Evolutionary conservation across 2,329 filamentous ascomycete genomes (phyloP), one percentile per base, ranked within the genome.

Genomic region (Coniochaeta ligniaria): DNA sequence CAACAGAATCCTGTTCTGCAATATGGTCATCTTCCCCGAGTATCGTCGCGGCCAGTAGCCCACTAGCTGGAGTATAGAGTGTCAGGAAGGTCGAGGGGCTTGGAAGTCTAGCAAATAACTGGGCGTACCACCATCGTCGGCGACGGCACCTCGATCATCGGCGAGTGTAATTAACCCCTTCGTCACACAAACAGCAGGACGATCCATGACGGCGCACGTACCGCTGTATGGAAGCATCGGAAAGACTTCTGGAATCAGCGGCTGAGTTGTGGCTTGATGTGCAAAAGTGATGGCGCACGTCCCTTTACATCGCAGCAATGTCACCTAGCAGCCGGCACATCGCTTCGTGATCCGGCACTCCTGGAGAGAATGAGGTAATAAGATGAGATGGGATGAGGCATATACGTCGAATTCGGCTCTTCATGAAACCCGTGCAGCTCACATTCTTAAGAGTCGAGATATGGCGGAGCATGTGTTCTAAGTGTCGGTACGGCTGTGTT

Each of bases 331-430:
- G 47, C 22, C 47, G 47, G 47, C 47, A 52, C 47, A 28, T 52
- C 47, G 47, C 47, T 52, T 52, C 47, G 47, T 52, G 47, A 52
- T 28, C 47, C 47, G 47, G 47, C 47, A 52, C 24, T 52, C 47
- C 47, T 52, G 47, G 14, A 24, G 14, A 12, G 47, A 31, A 31
- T 52, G 26, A 28, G 26, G 47, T 28, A 52, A 52, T 50, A 16
- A 43, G n/a, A 43, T 47, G n/a, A 11, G 7, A 47, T 47, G 20
- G n/a, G 20, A 14, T 47, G 43, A 24, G 43, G 41, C 41, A 43
- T 11, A 22, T 20, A 43, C 7, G n/a, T n/a, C n/a, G n/a, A n/a
- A n/a, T n/a, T n/a, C n/a, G n/a, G n/a, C n/a, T n/a, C n/a, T n/a
- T n/a, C n/a, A n/a, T n/a, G n/a, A n/a, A n/a, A n/a, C n/a, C n/a